These are phyloP conservation scores for Sporothrix globosa DNA, from an alignment of 2,329 filamentous ascomycete genomes.

Conservation along the genomic window DNA sequence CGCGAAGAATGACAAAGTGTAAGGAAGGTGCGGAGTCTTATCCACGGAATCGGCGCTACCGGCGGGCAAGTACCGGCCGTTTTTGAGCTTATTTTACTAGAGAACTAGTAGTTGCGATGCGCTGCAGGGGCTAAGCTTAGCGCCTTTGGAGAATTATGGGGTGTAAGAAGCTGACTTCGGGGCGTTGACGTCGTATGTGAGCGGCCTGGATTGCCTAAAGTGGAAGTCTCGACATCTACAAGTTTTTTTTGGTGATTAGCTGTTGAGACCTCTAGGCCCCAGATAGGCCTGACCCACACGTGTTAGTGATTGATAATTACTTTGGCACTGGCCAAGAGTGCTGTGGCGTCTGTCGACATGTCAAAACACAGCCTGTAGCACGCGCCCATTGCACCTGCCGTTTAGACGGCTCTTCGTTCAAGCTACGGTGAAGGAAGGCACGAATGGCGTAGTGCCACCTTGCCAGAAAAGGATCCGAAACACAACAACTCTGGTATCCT, in stretches of 20 bases:
- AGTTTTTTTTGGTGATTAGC: background rate
- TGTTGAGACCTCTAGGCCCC: background rate
- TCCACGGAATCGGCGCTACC: constrained; percentile 11
- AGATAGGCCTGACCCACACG: background rate
- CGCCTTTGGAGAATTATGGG: background rate
- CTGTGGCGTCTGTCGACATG: background rate
- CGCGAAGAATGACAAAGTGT: background rate
- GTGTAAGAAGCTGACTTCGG: constrained; percentile 6
- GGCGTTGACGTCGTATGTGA: background rate
- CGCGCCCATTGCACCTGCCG: background rate
- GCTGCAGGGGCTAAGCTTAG: background rate
- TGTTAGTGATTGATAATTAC: background rate
- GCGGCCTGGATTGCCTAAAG: constrained; percentile 1
- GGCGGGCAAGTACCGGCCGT: constrained; percentile 7
- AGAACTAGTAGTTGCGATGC: background rate
- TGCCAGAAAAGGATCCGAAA: constrained; percentile 5
- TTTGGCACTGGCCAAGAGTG: no score
- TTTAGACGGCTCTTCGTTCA: no score
- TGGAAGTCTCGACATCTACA: background rate
- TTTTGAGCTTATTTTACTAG: constrained; percentile 2
- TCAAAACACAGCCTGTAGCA: no score
- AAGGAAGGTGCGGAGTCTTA: background rate
- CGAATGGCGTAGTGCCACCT: background rate
- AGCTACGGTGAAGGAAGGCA: background rate
- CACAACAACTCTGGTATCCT: background rate